A percentile compares a stretch with the other conserved stretches of the same genome.
phyloP scores from a whole-genome alignment of 2,329 filamentous ascomycete species.

The Clonostachys solani region DNA sequence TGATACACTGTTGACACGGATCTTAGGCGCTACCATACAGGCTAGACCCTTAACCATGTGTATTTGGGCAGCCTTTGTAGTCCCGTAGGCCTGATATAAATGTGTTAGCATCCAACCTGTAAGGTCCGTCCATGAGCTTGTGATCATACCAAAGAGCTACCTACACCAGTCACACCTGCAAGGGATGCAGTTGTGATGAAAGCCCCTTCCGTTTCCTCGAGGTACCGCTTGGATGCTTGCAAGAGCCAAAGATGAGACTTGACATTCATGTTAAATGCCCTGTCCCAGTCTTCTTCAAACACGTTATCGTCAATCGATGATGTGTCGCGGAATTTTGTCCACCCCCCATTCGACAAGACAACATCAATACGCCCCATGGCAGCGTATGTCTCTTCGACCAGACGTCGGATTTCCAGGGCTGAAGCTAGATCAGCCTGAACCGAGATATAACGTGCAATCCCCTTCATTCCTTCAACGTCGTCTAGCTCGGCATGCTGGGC shows the following conservation, averaged over 20 bases:
- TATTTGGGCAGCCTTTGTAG: conserved; percentile 71
- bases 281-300: conserved; percentile 56
- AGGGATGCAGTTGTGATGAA: conserved; percentile 63
- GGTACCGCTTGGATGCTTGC: conserved; percentile 45
- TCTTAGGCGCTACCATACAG: conserved; percentile 44
- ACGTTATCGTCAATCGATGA: conserved; percentile 45
- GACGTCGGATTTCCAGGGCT: conserved; percentile 50
- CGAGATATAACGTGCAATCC: conserved; percentile 29
- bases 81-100: conserved; percentile 57
- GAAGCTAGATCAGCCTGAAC: conserved; percentile 65
- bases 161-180: conserved; percentile 59
- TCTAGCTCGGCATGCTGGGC: conserved; percentile 29
- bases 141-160: conserved; percentile 48
- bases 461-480: neutral
- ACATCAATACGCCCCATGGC: conserved; percentile 66
- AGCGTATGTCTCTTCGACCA: conserved; percentile 55
- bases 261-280: conserved; percentile 57
- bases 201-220: conserved; percentile 52
- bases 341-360: conserved; percentile 70
- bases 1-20: conserved; percentile 55
- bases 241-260: conserved; percentile 58
- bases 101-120: too few species aligned
- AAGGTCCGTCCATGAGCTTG: too few species aligned
- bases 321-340: conserved; percentile 41
- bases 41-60: conserved; percentile 54